Evolutionary conservation across 106 monocot genomes (phyloP), one percentile per base, ranked within the genome.

Genomic region (Acorus gramineus): DNA sequence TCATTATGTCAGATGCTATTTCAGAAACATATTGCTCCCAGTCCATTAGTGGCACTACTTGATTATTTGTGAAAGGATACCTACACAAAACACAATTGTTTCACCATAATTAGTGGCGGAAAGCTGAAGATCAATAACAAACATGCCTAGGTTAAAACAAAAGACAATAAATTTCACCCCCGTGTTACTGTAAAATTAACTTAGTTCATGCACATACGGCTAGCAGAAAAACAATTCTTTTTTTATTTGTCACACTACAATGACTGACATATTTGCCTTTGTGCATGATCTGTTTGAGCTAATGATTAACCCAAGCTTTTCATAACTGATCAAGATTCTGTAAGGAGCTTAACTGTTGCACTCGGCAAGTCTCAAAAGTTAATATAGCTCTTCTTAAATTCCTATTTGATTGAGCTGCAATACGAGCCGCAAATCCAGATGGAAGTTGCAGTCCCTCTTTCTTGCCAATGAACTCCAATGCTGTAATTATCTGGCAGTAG

Each of bases 1-100:
- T 91, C 82, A 96, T 79, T 56, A 96, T 85, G 77, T 96, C 95
- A 64, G 87, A 81, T 64, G 82, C 85, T 62, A 96, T 96, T 70
- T 87, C 90, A 63, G 90, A 90, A 55, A 96, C 82, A 69, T 96
- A 90, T 50, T 87, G 95, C 72, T 96, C 95, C 95, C 95, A 96
- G 48, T 96, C 95, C 74, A 96, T 75, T 9, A 82, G 82, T 42
- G 90, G 80, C 12, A 91, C 62, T 46, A 63, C 80, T 73, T 96
- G 95, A 72, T 90, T 86, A 52, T 61, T 63, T 3, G 85, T 73
- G 68, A 96, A 96, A 43, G 95, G 95, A 65, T 96, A 95, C 63
- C 93, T 93, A 72, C 6, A 76, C 8, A 49, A 63, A 8, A 46
- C 11, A 50, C 28, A 50, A 68, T 10, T 28, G 28, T 47, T 11